A percentile compares a stretch with the other conserved stretches of the same genome.
Conservation (phyloP, 192 early-diverging fungal species). For the Fimicolochytrium jonesii region DNA sequence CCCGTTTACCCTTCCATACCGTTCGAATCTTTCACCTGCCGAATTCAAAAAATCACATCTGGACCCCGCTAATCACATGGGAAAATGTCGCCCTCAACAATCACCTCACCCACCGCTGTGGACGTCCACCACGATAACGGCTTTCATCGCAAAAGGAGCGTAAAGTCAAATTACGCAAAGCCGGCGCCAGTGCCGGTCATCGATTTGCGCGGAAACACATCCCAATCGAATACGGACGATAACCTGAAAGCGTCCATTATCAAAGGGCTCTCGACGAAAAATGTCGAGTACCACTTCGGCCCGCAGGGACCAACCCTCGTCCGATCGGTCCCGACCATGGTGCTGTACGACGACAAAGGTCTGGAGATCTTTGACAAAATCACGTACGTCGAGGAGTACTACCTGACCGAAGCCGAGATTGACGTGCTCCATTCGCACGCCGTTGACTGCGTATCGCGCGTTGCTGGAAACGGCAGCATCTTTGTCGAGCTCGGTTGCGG, state of each 20-base stretch:
- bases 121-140: too few species aligned
- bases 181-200: too few species aligned
- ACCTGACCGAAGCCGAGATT: conserved; percentile 80
- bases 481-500: conserved; percentile 89
- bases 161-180: neutral
- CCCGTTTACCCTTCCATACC: too few species aligned
- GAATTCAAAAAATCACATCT: too few species aligned
- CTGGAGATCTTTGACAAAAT: conserved; percentile 88
- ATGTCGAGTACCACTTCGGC: conserved; percentile 13
- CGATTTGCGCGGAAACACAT: conserved; percentile 33
- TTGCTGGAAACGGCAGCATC: conserved; percentile 63
- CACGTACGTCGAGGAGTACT: conserved; percentile 81
- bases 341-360: conserved; percentile 81
- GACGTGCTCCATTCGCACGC: conserved; percentile 67
- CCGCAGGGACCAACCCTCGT: conserved; percentile 7
- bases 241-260: conserved; percentile 29
- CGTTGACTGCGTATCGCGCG: conserved; percentile 54
- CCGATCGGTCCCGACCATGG: conserved; percentile 70
- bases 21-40: too few species aligned
- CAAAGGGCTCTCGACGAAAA: conserved; percentile 7
- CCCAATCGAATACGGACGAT: conserved; percentile 27
- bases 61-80: too few species aligned
- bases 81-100: too few species aligned
- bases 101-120: too few species aligned
- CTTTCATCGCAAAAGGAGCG: too few species aligned